Evolutionary conservation across 169 alveolate species (phyloP), one percentile per base, ranked within the genome.

Genomic region (Plasmodium coatneyi): DNA sequence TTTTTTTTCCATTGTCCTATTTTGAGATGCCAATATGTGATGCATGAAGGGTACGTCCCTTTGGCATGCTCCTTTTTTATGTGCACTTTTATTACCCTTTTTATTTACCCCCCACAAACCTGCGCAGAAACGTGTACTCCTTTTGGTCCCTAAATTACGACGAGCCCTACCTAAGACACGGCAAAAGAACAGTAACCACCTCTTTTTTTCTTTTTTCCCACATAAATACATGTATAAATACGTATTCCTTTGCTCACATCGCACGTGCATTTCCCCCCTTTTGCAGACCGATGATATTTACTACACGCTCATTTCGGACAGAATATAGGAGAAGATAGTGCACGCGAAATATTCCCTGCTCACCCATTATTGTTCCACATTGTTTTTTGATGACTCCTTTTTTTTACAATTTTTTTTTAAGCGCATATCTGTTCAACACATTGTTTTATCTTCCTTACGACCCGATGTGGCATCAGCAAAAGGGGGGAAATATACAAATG

Each of bases 131-230:
- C 43, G 71, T 89, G 32, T 89, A 89, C 36, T 79, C 80, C 66
- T 89, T 89, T 78, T 89, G 94, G 94, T 79, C 94, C n/a, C 49
- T 89, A 79, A 89, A 89, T 78, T 89, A 89, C 56, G 89, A 89
- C 71, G 94, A 89, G 32, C 89, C 94, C 2, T 89, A 89, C 54
- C 19, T 89, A 41, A 54, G 82, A 41, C 80, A 79, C 39, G 60
- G 82, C 43, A 56, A 56, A 54, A 89, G 60, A 89, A 5, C 74
- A 43, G 89, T 79, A 89, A 80, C 36, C 41, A 39, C n/a, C 28
- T 80, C 52, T 81, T 52, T 81, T 22, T 81, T 70, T 2, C 7
- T 52, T 81, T 22, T 81, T 70, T 2, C 7, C 34, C 19, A 39
- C 70, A 14, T 83, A 14, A 10, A 9, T 36, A 39, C 32, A 25